Percentiles rank a stretch among this genome's conserved stretches.
Conservation (phyloP, 2,329 filamentous ascomycete species). For the Fusarium secorum region DNA sequence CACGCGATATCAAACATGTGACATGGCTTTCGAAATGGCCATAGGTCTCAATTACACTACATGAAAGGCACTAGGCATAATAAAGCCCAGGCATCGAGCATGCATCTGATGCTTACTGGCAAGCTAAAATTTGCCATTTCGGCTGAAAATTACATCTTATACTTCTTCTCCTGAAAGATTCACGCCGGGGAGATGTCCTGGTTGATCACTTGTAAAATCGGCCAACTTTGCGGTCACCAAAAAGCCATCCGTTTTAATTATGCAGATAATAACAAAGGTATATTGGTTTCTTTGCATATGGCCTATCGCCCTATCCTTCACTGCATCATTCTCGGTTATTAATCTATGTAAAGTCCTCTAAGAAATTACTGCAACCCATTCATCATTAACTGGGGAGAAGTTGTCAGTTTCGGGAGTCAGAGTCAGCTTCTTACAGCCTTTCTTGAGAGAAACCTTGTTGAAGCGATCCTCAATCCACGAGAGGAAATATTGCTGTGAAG, state of each 20-base stretch:
- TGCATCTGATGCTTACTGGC: no score
- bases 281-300: neutral
- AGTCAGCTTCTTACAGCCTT: neutral
- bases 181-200: rapidly evolving
- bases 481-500: neutral
- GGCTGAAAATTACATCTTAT: neutral
- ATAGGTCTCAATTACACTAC: no score
- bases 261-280: rapidly evolving
- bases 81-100: no score
- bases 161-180: rapidly evolving
- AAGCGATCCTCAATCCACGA: neutral
- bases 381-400: neutral
- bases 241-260: neutral
- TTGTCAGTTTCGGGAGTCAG: neutral
- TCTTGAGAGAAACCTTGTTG: neutral
- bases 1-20: no score
- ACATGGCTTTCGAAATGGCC: no score
- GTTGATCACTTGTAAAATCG: neutral
- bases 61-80: no score
- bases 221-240: rapidly evolving
- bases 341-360: rapidly evolving
- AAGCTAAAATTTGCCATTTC: no score
- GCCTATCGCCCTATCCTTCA: neutral
- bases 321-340: rapidly evolving
- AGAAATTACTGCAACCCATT: neutral